phyloP scores from a whole-genome alignment of 441 rosid species.

The Pelargonium myrrhifolium region DNA sequence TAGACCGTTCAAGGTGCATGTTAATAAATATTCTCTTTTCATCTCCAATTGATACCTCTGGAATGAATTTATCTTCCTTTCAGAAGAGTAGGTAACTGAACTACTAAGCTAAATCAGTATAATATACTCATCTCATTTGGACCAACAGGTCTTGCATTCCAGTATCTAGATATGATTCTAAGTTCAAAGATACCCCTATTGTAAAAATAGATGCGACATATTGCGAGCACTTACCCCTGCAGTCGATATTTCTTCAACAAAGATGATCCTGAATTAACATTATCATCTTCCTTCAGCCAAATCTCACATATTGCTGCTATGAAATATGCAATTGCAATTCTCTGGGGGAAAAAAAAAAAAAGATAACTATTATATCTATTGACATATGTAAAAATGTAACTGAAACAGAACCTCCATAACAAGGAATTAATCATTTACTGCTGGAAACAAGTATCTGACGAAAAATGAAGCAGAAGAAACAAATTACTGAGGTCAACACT shows the following conservation, averaged over 20 bases:
- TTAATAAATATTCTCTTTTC: no score
- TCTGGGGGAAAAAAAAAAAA: not conserved
- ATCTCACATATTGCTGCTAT: slow-evolving; percentile 5
- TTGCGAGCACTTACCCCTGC: not conserved
- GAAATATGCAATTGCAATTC: slow-evolving; percentile 4
- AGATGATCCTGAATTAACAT: slow-evolving; percentile 4
- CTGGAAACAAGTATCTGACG: not conserved
- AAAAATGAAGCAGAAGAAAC: not conserved
- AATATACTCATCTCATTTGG: no score
- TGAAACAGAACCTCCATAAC: no score
- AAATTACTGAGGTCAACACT: not conserved
- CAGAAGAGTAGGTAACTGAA: no score
- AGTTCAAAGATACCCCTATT: not conserved
- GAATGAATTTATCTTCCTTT: no score
- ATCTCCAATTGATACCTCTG: no score
- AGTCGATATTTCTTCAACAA: not conserved
- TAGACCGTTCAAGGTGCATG: no score
- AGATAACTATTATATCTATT: not conserved
- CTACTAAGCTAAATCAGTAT: no score
- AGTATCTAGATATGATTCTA: no score
- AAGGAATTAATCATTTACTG: not conserved
- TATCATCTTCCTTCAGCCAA: slow-evolving; percentile 5
- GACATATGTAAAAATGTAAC: not conserved
- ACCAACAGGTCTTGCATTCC: no score
- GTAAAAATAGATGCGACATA: no score